Evolutionary conservation across 2,329 filamentous ascomycete species (phyloP).

Genomic region (Mycogone perniciosa): DNA sequence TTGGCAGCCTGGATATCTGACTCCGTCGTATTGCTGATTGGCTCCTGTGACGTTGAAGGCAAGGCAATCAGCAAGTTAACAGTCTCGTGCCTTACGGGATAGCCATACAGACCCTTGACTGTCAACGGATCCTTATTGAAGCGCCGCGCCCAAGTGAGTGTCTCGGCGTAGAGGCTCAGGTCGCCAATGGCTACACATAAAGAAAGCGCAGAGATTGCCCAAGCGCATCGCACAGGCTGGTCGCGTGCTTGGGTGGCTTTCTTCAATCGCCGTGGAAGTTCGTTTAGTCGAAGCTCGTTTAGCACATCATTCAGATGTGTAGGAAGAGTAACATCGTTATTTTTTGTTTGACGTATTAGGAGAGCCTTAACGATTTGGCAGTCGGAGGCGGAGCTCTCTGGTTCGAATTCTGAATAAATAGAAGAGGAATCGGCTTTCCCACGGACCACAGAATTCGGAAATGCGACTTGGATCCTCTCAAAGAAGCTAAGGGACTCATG

Average conservation of each 20-base stretch:
- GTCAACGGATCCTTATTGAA: constrained; percentile 24
- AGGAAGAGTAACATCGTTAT: background rate
- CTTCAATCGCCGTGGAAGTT: constrained; percentile 16
- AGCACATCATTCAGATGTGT: background rate
- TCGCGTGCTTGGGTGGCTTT: constrained; percentile 20
- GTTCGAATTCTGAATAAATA: background rate
- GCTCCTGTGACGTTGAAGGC: background rate
- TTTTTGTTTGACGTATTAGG: background rate
- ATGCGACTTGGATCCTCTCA: background rate
- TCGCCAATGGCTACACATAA: constrained; percentile 22
- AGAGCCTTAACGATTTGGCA: background rate
- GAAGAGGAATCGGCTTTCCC: too few species aligned
- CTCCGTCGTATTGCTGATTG: background rate
- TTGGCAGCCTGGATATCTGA: constrained; percentile 2
- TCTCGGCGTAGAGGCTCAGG: constrained; percentile 18
- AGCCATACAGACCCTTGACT: constrained; percentile 14
- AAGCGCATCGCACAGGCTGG: constrained; percentile 18
- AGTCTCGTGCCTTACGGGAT: constrained; percentile 16
- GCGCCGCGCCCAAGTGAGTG: constrained; percentile 22
- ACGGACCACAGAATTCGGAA: background rate
- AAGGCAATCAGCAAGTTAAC: constrained; percentile 9
- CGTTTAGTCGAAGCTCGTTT: constrained; percentile 11
- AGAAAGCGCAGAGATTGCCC: constrained; percentile 22
- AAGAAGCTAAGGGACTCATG: background rate
- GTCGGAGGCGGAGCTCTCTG: background rate